phyloP scores from a whole-genome alignment of 202 grass and related monocot species.

The Digitaria exilis region DNA sequence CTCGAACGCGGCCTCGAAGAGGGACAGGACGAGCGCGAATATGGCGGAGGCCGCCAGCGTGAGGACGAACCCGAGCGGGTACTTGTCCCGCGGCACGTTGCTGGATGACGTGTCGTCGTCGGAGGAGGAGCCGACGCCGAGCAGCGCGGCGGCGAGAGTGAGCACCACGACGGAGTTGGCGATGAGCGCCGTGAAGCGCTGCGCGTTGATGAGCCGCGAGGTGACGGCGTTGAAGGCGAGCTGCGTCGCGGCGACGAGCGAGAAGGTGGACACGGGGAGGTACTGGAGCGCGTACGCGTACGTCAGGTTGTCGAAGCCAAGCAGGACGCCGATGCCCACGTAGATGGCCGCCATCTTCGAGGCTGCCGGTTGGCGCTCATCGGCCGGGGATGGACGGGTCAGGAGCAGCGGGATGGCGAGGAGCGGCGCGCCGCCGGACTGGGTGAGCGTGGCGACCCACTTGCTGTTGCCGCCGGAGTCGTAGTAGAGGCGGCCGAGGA shows the following conservation, averaged over 20 bases:
- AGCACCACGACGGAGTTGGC: constrained; percentile 12
- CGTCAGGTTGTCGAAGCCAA: not conserved
- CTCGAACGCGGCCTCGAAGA: not conserved
- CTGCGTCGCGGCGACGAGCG: no score
- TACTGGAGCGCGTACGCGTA: constrained; percentile 8
- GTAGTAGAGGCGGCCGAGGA: not conserved
- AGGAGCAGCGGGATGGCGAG: not conserved
- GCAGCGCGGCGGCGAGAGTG: not conserved
- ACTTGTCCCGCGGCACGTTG: not conserved
- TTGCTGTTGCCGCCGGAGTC: not conserved
- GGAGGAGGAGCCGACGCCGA: not conserved
- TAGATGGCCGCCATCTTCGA: not conserved
- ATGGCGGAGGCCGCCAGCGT: not conserved
- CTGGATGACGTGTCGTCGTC: no score
- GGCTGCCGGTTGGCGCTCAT: not conserved
- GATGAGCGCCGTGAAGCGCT: not conserved
- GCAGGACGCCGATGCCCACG: not conserved
- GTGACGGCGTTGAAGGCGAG: no score
- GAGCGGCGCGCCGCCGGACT: not conserved
- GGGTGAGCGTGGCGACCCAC: not conserved
- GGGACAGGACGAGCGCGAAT: not conserved
- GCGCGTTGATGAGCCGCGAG: no score
- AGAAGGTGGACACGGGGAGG: not conserved
- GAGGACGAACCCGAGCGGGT: not conserved
- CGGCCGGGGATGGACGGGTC: not conserved